phyloP scores from a whole-genome alignment of 108 stramenopile species.

The Fragilaria crotonensis region DNA sequence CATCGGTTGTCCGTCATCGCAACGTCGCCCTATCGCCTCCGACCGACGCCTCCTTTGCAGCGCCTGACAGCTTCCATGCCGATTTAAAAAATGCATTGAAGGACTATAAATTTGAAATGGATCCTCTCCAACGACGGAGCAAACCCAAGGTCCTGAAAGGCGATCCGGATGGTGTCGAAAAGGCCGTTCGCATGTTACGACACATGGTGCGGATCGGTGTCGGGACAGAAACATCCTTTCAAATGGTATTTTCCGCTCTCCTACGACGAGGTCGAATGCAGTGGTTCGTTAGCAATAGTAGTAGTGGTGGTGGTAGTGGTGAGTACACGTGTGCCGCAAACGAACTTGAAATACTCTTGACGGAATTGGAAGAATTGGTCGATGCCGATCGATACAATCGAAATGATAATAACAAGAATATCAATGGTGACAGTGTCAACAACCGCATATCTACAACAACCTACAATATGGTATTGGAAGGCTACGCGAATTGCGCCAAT shows the following conservation, averaged over 20 bases:
- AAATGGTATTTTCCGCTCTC: conserved; percentile 31
- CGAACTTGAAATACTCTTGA: conserved; percentile 20
- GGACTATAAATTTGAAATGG: no score
- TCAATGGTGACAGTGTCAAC: no score
- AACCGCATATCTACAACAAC: conserved; percentile 16
- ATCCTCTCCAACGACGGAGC: conserved; percentile 16
- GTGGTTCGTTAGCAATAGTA: no score
- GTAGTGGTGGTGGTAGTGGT: background rate
- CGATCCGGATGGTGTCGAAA: conserved; percentile 38
- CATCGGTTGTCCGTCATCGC: no score
- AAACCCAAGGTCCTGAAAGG: conserved; percentile 15
- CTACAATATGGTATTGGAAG: conserved; percentile 35
- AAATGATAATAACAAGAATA: no score
- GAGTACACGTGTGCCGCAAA: conserved; percentile 33
- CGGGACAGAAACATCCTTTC: conserved; percentile 29
- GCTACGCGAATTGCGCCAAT: conserved; percentile 34
- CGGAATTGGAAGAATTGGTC: conserved; percentile 19
- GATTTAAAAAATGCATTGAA: no score
- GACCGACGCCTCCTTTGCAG: no score
- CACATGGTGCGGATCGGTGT: conserved; percentile 32
- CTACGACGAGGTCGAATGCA: conserved; percentile 27
- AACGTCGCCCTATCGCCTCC: no score
- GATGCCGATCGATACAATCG: no score
- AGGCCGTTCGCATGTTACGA: conserved; percentile 26
- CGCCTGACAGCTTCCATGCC: no score